phyloP scores from a whole-genome alignment of 2,329 filamentous ascomycete species.

The Fusarium verrucosum region DNA sequence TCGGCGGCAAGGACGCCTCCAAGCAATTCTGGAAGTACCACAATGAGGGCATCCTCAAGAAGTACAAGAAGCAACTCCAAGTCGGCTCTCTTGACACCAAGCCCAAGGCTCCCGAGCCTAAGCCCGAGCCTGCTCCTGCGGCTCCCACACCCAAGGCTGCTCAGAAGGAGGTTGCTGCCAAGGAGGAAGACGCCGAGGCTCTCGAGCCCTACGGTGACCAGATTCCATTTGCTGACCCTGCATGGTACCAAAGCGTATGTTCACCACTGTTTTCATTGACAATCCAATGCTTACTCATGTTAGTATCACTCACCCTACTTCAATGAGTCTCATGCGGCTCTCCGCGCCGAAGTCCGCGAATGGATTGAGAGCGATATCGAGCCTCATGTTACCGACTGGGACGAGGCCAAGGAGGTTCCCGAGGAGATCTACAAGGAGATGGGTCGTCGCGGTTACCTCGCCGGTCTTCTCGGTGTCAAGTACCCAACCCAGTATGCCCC shows the following conservation, averaged over 20 bases:
- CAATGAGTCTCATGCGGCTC: slow-evolving; percentile 91
- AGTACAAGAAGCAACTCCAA: slow-evolving; percentile 80
- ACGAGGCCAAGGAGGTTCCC: slow-evolving; percentile 91
- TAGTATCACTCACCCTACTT: slow-evolving; percentile 97
- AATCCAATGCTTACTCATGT: slow-evolving; percentile 12
- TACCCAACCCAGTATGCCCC: slow-evolving; percentile 82
- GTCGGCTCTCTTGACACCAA: slow-evolving; percentile 91
- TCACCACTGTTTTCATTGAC: neutral
- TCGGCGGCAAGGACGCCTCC: slow-evolving; percentile 72
- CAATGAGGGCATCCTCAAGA: slow-evolving; percentile 87
- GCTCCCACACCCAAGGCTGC: slow-evolving; percentile 49
- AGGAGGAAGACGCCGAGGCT: slow-evolving; percentile 70
- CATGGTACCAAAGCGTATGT: slow-evolving; percentile 92
- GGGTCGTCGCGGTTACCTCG: slow-evolving; percentile 90
- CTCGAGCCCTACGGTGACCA: slow-evolving; percentile 86
- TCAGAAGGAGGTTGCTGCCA: slow-evolving; percentile 57
- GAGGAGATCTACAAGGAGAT: slow-evolving; percentile 93
- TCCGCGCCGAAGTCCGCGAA: slow-evolving; percentile 88
- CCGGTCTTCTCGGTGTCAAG: slow-evolving; percentile 86
- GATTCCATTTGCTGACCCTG: slow-evolving; percentile 90
- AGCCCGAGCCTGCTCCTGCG: slow-evolving; percentile 66
- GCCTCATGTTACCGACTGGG: slow-evolving; percentile 94
- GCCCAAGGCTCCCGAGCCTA: slow-evolving; percentile 82
- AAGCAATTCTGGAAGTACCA: slow-evolving; percentile 80
- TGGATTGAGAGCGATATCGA: slow-evolving; percentile 93